phyloP scores from a whole-genome alignment of 192 early-diverging fungal species.

The Rhizophagus clarus region DNA sequence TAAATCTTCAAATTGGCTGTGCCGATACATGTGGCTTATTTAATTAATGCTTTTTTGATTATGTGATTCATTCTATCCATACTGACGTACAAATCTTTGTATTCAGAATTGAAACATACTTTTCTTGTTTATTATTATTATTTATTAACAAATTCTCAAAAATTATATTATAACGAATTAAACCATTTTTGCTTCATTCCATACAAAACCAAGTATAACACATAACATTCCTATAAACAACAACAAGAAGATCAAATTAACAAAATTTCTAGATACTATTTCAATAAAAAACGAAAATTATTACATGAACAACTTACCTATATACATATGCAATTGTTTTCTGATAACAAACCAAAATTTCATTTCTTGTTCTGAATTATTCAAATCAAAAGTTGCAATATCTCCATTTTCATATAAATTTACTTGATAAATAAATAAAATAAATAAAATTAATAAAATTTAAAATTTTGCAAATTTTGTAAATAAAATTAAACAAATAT shows the following conservation, averaged over 20 bases:
- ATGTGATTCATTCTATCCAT: too few species aligned
- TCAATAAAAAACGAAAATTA: not conserved
- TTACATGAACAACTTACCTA: not conserved
- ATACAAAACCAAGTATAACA: slow-evolving; percentile 1
- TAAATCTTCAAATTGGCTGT: not conserved
- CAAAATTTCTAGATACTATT: not conserved
- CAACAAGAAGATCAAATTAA: not conserved
- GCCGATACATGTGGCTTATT: not conserved
- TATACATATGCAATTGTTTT: slow-evolving; percentile 21
- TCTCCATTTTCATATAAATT: slow-evolving; percentile 7
- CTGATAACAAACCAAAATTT: slow-evolving; percentile 19
- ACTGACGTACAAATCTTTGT: too few species aligned
- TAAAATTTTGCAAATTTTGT: not conserved
- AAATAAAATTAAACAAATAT: not conserved
- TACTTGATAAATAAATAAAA: slow-evolving; percentile 6
- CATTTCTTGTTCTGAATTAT: slow-evolving; percentile 21
- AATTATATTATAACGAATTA: too few species aligned
- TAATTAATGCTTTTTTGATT: not conserved
- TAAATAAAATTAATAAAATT: not conserved
- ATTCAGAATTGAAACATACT: too few species aligned
- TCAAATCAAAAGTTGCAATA: slow-evolving; percentile 15
- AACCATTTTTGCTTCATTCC: not conserved
- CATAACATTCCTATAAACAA: slow-evolving; percentile 7
- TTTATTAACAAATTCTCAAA: too few species aligned
- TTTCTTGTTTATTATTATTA: too few species aligned